Evolutionary conservation across 352 stramenopile species (phyloP), one percentile per base, ranked within the genome.

Genomic region (Globisporangium radiosum): DNA sequence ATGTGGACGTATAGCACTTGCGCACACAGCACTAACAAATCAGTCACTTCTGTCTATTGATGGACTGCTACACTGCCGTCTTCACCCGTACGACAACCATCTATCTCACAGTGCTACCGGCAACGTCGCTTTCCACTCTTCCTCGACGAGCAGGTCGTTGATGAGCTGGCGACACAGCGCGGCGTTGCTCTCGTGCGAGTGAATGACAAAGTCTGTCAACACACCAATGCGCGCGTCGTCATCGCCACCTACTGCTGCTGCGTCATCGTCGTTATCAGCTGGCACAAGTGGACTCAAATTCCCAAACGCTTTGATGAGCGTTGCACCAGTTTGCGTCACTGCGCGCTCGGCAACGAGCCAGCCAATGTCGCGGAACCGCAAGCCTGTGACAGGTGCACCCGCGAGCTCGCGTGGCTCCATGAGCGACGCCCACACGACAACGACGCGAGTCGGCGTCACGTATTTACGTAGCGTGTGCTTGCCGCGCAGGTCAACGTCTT

Each of bases 371-470:
- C 71, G 59, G 17, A 72, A 76, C 19, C 59, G 62, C 39, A 80
- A 33, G 0, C 72, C 69, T n/a, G 48, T 40, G 36, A 80, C 64
- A 1, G 68, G 71, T 4, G 65, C 54, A 19, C 59, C 63, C 11
- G 71, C 69, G 14, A 85, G 52, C 47, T 78, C 58, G 25, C 75
- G 45, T 3, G 75, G 75, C 59, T 79, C 68, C 15, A 72, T 52
- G 1, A 79, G 52, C 63, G 72, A 78, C 54, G 67, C 78, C 75
- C 71, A 83, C 54, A 80, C 75, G 6, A 83, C 59, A 36, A 81
- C 56, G 25, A 74, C 47, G 10, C 64, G 57, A 47, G 7, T 74
- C 54, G 0, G 56, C 59, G 14, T 68, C 59, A 71, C 56, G 45
- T 69, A 83, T 25, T 66, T 73, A 1, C 76, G 76, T 42, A 78